These are phyloP conservation scores for Aspergillus nanangensis DNA, from an alignment of 495 filamentous ascomycete genomes.

Conservation along the genomic window DNA sequence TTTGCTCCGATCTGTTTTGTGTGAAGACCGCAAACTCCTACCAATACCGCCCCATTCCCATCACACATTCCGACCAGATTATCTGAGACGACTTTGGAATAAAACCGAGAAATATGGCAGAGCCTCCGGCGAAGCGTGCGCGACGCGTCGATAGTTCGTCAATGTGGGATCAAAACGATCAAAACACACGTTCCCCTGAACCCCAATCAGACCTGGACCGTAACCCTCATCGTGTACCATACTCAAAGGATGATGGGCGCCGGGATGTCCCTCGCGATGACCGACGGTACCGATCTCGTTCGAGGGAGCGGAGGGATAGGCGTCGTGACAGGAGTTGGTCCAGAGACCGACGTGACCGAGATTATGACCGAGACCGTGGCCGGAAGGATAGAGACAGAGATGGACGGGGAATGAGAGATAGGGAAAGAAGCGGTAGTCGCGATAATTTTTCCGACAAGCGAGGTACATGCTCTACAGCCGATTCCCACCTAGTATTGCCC, in stretches of 20 bases:
- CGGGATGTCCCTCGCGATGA: conserved; percentile 30
- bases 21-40: no score
- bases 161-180: conserved; percentile 50
- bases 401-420: conserved; percentile 30
- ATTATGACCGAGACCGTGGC: conserved; percentile 32
- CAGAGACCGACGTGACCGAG: conserved; percentile 38
- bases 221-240: conserved; percentile 27
- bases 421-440: conserved; percentile 43
- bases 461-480: conserved; percentile 21
- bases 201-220: conserved; percentile 31
- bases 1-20: no score
- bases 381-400: conserved; percentile 38
- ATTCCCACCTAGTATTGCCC: conserved; percentile 8
- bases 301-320: conserved; percentile 38
- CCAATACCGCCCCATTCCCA: no score
- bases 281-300: conserved; percentile 38
- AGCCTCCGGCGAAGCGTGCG: conserved; percentile 51
- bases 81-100: no score
- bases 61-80: no score
- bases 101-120: conserved; percentile 40
- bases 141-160: conserved; percentile 47
- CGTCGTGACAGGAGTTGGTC: conserved; percentile 41
- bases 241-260: conserved; percentile 24
- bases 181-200: conserved; percentile 21
- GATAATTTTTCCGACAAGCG: conserved; percentile 42